Evolutionary conservation across 306 rosid species (phyloP).

Genomic region (Cucurbita pepo): DNA sequence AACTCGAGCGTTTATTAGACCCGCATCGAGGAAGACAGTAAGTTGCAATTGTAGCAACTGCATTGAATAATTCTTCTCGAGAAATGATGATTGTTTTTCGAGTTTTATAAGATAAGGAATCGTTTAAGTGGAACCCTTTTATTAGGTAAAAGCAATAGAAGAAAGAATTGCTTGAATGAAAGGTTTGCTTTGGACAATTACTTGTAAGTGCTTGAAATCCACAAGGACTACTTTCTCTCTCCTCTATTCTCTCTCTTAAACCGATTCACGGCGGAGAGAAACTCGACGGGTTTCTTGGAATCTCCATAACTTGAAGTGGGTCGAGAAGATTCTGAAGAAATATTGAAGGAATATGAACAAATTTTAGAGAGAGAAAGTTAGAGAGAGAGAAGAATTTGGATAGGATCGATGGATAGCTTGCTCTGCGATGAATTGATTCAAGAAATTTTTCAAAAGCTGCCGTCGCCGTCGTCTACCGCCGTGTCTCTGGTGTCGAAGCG

Average conservation of each 20-base stretch:
- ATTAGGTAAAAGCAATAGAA: not conserved
- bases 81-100: no score
- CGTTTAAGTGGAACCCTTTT: no score
- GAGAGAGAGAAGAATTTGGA: not conserved
- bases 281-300: not conserved
- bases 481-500: conserved; percentile 67
- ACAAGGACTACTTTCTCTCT: not conserved
- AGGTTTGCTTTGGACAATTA: not conserved
- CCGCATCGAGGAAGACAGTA: no score
- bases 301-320: not conserved
- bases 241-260: not conserved
- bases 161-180: not conserved
- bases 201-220: not conserved
- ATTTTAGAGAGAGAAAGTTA: not conserved
- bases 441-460: conserved; percentile 57
- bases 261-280: not conserved
- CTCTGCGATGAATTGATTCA: conserved; percentile 65
- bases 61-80: no score
- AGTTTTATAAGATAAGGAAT: no score
- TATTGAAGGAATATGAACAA: no score
- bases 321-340: not conserved
- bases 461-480: conserved; percentile 28
- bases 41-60: no score
- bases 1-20: no score
- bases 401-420: conserved; percentile 29